phyloP scores from a whole-genome alignment of 139 green algal genomes.

The Picochlorum sp. region DNA sequence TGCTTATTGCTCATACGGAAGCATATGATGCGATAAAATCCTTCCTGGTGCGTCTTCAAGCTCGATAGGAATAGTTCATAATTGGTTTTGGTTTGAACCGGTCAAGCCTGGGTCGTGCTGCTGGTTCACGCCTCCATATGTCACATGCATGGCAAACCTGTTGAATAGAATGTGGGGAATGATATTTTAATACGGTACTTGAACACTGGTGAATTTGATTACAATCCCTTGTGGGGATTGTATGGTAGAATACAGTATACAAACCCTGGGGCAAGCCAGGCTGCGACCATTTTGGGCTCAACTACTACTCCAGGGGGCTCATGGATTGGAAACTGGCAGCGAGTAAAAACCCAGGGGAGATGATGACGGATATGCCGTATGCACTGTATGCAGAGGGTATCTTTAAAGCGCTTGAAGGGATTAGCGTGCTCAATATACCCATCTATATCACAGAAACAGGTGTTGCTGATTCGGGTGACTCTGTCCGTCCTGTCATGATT shows the following conservation, averaged over 20 bases:
- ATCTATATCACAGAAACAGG: slow-evolving; percentile 83
- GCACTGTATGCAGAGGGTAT: slow-evolving; percentile 60
- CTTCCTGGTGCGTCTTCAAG: slow-evolving; percentile 29
- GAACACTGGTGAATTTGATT: slow-evolving; percentile 37
- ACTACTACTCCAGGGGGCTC: slow-evolving; percentile 46
- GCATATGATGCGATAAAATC: slow-evolving; percentile 62
- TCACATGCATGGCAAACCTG: slow-evolving; percentile 19
- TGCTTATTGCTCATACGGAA: slow-evolving; percentile 43
- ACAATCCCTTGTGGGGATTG: slow-evolving; percentile 14
- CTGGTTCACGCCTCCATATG: slow-evolving; percentile 15
- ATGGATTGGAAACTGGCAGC: slow-evolving; percentile 50
- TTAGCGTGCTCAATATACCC: slow-evolving; percentile 43
- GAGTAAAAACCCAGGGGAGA: slow-evolving; percentile 36
- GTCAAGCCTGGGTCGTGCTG: slow-evolving; percentile 4
- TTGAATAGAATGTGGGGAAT: slow-evolving; percentile 42
- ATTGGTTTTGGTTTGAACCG: slow-evolving; percentile 45
- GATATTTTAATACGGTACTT: slow-evolving; percentile 40
- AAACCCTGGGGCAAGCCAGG: slow-evolving; percentile 19
- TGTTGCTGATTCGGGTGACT: slow-evolving; percentile 50
- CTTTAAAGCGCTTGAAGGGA: slow-evolving; percentile 13
- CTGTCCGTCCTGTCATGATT: slow-evolving; percentile 26
- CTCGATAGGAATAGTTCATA: slow-evolving; percentile 48
- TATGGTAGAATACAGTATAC: slow-evolving; percentile 6
- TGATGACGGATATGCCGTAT: slow-evolving; percentile 84
- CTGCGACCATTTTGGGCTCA: slow-evolving; percentile 45